These are phyloP conservation scores for Rhodotorula graminis DNA, from an alignment of 768 basidiomycete genomes.

Conservation along the genomic window DNA sequence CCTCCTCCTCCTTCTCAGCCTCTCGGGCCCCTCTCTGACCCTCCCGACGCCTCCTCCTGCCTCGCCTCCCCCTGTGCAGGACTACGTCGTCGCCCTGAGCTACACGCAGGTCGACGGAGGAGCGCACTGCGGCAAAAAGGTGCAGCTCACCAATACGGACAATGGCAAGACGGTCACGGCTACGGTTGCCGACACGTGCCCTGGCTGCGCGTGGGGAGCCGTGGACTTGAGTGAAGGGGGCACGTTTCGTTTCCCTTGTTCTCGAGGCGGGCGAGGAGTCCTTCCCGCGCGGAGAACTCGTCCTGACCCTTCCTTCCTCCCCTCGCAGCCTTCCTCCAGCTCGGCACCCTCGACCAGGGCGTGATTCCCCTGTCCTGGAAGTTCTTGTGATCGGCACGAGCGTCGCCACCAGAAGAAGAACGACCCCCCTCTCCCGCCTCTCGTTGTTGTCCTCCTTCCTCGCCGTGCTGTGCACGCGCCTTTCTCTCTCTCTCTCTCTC, in stretches of 20 bases:
- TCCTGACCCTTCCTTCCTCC: too few relatives aligned
- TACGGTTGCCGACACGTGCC: slow-evolving; percentile 59
- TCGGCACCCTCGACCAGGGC: slow-evolving; percentile 28
- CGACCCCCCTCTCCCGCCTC: not conserved
- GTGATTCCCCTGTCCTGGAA: slow-evolving; percentile 1
- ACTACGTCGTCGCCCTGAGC: not conserved
- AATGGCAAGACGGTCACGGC: slow-evolving; percentile 58
- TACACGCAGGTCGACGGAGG: not conserved
- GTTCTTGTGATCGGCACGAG: not conserved
- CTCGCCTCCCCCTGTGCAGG: too few relatives aligned
- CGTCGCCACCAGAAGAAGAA: not conserved
- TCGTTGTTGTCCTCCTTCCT: not conserved
- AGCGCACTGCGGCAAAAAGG: slow-evolving; percentile 38
- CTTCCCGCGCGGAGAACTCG: too few relatives aligned
- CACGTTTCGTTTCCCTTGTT: too few relatives aligned
- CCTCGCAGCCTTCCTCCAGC: slow-evolving; percentile 19
- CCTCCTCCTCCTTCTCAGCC: not conserved
- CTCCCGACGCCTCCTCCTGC: not conserved
- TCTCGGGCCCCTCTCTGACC: not conserved
- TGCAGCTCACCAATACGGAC: slow-evolving; percentile 55
- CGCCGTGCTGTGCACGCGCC: not conserved
- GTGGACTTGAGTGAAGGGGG: slow-evolving; percentile 25
- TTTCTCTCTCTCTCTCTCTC: not conserved
- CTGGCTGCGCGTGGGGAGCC: slow-evolving; percentile 33
- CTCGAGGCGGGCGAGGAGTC: too few relatives aligned